These are phyloP conservation scores for Colletotrichum coccodes DNA, from an alignment of 2,329 filamentous ascomycete species.

Conservation along the genomic window DNA sequence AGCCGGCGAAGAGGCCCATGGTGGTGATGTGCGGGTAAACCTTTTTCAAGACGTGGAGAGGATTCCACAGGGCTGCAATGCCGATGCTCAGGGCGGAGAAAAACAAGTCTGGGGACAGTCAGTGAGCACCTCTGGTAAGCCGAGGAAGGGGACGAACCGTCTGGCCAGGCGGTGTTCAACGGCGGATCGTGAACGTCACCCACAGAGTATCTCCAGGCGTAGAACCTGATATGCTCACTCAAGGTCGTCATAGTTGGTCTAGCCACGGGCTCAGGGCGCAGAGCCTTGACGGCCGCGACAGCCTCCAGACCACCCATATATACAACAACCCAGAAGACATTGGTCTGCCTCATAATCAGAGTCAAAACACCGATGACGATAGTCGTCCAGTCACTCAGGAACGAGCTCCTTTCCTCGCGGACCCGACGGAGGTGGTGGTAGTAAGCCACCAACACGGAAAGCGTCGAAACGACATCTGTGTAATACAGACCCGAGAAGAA, in stretches of 20 bases:
- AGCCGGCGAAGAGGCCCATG: conserved; percentile 74
- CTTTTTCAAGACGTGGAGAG: conserved; percentile 54
- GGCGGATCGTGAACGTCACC: conserved; percentile 67
- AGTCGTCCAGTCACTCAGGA: conserved; percentile 53
- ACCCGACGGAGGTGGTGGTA: conserved; percentile 62
- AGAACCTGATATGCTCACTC: conserved; percentile 48
- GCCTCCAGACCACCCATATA: conserved; percentile 75
- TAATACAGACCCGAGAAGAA: conserved; percentile 98
- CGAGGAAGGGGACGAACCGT: conserved; percentile 53
- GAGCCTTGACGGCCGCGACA: conserved; percentile 59
- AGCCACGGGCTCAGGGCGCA: conserved; percentile 45
- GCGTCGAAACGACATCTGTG: conserved; percentile 87
- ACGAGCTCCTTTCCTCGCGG: conserved; percentile 41
- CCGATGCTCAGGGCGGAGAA: conserved; percentile 72
- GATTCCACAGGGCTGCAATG: conserved; percentile 64
- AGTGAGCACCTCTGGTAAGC: neutral
- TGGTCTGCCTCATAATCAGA: conserved; percentile 89
- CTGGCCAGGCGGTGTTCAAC: conserved; percentile 56
- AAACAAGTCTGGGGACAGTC: conserved; percentile 57
- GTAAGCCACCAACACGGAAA: conserved; percentile 78
- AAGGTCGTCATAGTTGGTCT: conserved; percentile 45
- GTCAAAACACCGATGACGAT: conserved; percentile 71
- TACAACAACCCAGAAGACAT: conserved; percentile 93
- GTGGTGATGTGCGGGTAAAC: conserved; percentile 71
- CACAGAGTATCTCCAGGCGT: conserved; percentile 53